phyloP scores from a whole-genome alignment of 1,139 yeast genomes.

The Entelexis paramagnoliae region DNA sequence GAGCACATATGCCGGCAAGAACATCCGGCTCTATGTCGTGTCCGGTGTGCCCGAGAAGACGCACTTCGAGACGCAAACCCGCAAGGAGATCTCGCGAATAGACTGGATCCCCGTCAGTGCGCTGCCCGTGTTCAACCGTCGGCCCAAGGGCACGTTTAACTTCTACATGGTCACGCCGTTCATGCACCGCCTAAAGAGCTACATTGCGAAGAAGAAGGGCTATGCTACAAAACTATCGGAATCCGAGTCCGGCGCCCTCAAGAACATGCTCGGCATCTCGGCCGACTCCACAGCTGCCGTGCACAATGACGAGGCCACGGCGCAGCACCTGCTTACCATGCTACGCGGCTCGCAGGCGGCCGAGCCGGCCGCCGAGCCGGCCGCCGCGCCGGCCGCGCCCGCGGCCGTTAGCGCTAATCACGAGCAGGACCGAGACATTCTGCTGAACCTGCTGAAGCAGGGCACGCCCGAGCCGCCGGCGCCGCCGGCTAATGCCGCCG shows the following conservation, averaged over 20 bases:
- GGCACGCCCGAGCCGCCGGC: constrained; percentile 12
- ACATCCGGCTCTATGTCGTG: constrained; percentile 71
- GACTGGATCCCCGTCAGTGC: constrained; percentile 42
- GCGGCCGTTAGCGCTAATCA: background rate
- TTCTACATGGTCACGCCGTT: constrained; percentile 36
- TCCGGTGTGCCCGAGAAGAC: constrained; percentile 70
- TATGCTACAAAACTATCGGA: constrained; percentile 27
- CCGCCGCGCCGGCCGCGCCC: background rate
- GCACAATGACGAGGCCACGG: constrained; percentile 18
- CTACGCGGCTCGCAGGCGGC: constrained; percentile 5
- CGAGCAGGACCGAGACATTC: constrained; percentile 25
- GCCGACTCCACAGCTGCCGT: constrained; percentile 8
- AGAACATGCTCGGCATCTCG: constrained; percentile 29
- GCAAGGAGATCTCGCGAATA: constrained; percentile 67
- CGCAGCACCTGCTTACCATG: constrained; percentile 18
- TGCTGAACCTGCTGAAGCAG: constrained; percentile 28
- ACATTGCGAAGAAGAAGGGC: constrained; percentile 30
- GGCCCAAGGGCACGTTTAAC: constrained; percentile 12
- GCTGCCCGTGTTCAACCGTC: constrained; percentile 8
- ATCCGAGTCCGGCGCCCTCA: constrained; percentile 31
- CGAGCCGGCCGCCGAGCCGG: background rate
- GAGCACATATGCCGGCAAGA: constrained; percentile 71
- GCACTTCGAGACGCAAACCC: constrained; percentile 64
- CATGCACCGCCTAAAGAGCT: constrained; percentile 29
- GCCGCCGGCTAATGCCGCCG: no score